These are phyloP conservation scores for Adansonia digitata DNA, from an alignment of 345 rosid genomes.

Conservation along the genomic window DNA sequence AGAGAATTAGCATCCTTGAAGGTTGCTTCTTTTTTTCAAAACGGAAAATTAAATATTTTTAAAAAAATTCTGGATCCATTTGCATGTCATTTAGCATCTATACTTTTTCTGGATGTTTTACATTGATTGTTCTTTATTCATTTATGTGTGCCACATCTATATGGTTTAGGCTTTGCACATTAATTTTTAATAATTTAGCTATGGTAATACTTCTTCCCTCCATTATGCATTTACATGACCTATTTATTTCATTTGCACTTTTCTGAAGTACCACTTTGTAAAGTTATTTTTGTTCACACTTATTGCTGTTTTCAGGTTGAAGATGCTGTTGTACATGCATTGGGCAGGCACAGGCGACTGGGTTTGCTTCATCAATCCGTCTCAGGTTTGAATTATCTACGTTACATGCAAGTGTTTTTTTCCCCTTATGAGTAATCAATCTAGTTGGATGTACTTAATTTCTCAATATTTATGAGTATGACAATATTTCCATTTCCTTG, in stretches of 20 bases:
- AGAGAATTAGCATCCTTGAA: constrained; percentile 84
- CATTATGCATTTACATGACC: not conserved
- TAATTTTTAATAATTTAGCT: not conserved
- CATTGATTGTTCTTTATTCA: not conserved
- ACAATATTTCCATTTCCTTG: not conserved
- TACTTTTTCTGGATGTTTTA: not conserved
- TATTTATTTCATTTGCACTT: constrained; percentile 5
- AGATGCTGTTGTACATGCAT: constrained; percentile 76
- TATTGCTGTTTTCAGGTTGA: constrained; percentile 54
- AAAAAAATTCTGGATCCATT: not conserved
- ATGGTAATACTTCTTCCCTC: not conserved
- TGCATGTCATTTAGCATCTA: not conserved
- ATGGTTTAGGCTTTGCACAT: not conserved
- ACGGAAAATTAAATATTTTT: not conserved
- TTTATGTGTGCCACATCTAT: not conserved
- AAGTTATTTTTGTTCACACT: not conserved
- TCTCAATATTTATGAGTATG: not conserved
- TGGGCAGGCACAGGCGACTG: constrained; percentile 56
- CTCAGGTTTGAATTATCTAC: constrained; percentile 33
- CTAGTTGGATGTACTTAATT: not conserved
- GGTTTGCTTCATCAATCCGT: constrained; percentile 45
- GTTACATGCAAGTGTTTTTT: not conserved
- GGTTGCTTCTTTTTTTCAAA: constrained; percentile 34
- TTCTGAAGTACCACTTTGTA: not conserved
- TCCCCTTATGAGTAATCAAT: not conserved